phyloP scores from a whole-genome alignment of 306 rosid species.

The Malus fusca region DNA sequence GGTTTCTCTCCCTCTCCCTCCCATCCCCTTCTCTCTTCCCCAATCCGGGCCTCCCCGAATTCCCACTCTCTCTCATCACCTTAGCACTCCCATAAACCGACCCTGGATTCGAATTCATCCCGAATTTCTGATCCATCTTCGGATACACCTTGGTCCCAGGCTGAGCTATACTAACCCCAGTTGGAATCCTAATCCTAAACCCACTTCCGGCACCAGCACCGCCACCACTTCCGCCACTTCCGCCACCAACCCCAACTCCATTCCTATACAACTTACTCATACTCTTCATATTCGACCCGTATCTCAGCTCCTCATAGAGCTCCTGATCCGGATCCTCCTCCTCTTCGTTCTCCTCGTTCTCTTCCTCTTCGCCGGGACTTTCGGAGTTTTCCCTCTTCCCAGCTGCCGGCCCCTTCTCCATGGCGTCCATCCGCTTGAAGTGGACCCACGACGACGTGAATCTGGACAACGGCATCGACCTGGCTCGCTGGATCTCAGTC shows the following conservation, averaged over 20 bases:
- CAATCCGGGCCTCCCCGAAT: slow-evolving; percentile 22
- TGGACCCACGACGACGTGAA: slow-evolving; percentile 77
- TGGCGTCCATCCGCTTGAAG: slow-evolving; percentile 80
- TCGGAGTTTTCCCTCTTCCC: slow-evolving; percentile 48
- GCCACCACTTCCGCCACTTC: slow-evolving; percentile 18
- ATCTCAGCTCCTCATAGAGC: slow-evolving; percentile 50
- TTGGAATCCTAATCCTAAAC: slow-evolving; percentile 70
- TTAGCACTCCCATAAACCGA: slow-evolving; percentile 31
- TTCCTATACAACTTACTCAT: slow-evolving; percentile 56
- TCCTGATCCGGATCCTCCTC: slow-evolving; percentile 61
- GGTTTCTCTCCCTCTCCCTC: slow-evolving; percentile 45
- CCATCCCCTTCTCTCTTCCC: slow-evolving; percentile 32
- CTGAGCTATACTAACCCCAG: slow-evolving; percentile 65
- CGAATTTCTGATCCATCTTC: slow-evolving; percentile 36
- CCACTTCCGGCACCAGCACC: slow-evolving; percentile 27
- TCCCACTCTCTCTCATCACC: slow-evolving; percentile 44
- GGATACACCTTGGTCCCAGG: slow-evolving; percentile 47
- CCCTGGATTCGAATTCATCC: slow-evolving; percentile 31
- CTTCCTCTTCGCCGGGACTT: slow-evolving; percentile 30
- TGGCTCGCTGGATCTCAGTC: slow-evolving; percentile 74
- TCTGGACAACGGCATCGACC: slow-evolving; percentile 50
- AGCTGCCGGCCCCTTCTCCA: slow-evolving; percentile 75
- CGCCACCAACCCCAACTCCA: slow-evolving; percentile 16
- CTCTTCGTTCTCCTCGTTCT: slow-evolving; percentile 24
- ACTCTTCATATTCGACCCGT: slow-evolving; percentile 53